phyloP scores from a whole-genome alignment of 108 stramenopile species.

The Mayamaea pseudoterrestris region DNA sequence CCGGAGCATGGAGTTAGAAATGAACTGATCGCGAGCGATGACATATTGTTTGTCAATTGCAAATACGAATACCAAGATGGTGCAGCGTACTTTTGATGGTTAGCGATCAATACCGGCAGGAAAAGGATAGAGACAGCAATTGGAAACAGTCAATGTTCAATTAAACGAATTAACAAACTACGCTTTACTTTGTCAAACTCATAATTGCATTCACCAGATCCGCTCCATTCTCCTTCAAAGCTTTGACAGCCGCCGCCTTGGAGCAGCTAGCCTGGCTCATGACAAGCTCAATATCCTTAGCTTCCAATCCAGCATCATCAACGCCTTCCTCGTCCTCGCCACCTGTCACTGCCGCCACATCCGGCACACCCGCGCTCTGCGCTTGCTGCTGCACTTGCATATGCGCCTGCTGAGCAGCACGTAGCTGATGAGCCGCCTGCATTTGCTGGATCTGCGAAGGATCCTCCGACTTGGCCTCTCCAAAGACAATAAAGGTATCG shows the following conservation, averaged over 20 bases:
- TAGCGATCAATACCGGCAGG: too few species aligned
- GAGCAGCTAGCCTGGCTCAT: constrained; percentile 85
- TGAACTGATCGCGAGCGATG: too few species aligned
- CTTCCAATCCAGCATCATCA: constrained; percentile 90
- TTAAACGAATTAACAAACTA: too few species aligned
- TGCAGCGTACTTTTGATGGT: too few species aligned
- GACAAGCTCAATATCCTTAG: constrained; percentile 96
- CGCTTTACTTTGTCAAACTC: constrained; percentile 89
- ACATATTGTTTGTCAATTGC: too few species aligned
- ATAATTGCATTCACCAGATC: constrained; percentile 98
- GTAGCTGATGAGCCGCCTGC: constrained; percentile 85
- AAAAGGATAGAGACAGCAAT: too few species aligned
- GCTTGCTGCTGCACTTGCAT: constrained; percentile 16
- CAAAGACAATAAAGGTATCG: constrained; percentile 98
- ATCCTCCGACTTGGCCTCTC: constrained; percentile 98
- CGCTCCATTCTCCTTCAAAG: constrained; percentile 89
- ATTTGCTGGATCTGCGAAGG: constrained; percentile 59
- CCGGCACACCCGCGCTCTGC: constrained; percentile 14
- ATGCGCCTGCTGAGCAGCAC: constrained; percentile 38
- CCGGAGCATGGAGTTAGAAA: too few species aligned
- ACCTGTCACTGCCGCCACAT: constrained; percentile 18
- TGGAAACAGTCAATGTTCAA: too few species aligned
- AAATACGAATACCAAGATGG: too few species aligned
- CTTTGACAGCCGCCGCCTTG: constrained; percentile 83
- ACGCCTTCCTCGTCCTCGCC: constrained; percentile 63